Evolutionary conservation across 352 stramenopile species (phyloP), one percentile per base, ranked within the genome.

Genomic region (Phytophthora litchii): DNA sequence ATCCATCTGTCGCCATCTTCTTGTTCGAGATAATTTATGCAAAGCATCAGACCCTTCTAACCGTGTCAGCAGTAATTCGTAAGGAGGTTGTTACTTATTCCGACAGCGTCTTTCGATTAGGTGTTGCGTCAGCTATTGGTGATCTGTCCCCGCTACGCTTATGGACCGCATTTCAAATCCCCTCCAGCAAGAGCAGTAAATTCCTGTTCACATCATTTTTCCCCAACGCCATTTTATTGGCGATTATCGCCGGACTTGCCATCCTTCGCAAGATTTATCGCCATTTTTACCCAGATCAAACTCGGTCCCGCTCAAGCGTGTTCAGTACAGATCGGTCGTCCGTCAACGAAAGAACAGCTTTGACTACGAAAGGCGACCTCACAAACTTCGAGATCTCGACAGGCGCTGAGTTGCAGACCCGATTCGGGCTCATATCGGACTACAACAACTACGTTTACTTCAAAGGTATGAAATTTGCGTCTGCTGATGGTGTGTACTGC

Each of bases 391-490:
- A 75, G 41, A 46, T 75, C 17, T 70, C 67, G 3, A 75, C 67
- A 2, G 67, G 67, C 10, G 67, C 67, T 0, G 56, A 68, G 21
- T 45, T 75, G 2, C 61, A 65, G 23, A 63, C 55, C 13, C 57
- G 65, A 2, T 61, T 77, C 14, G 74, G 74, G 1, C 34, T 83
- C 21, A 61, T 83, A 17, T 83, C 54, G 0, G 57, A 72, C 11
- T 83, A 74, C 43, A 67, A 60, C 32, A 76, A 79, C 37, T 76
- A 69, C 46, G 54, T 71, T 19, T 72, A 65, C 32, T 74, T 74
- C 48, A 75, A 78, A 34, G 73, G 73, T 1, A 60, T 79, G 43
- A 77, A 79, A 54, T 79, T 73, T 38, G 69, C 69, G 21, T 73
- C 61, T 7, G 62, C 63, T 0, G 71, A 77, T 17, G 72, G 68